Evolutionary conservation across 495 filamentous ascomycete species (phyloP), one percentile per base, ranked within the genome.

Genomic region (Aspergillus ostianus): DNA sequence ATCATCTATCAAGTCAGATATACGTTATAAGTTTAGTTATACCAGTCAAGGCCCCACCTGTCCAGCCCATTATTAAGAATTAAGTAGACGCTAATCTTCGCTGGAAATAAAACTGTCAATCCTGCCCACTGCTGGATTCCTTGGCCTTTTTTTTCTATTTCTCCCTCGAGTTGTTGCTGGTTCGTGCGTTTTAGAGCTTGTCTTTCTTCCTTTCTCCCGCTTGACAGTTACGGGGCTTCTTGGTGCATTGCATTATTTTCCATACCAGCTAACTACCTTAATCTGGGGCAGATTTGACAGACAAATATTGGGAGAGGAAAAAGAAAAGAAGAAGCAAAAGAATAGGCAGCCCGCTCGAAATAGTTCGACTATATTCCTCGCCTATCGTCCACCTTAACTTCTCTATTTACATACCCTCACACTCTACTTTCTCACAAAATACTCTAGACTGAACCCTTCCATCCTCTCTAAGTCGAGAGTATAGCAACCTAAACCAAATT

Each of bases 21-120:
- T 30, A 41, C 36, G 23, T 26, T 26, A 26, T 26, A 26, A 26
- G 23, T 26, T 26, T 26, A 26, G 30, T 32, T 12, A 7, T 32
- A 12, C 1, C 36, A 41, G 8, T 15, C 36, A 15, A 41, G 4
- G 55, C 55, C 55, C 55, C 55, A 56, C 55, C 53, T 56, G 7
- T 9, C 36, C 23, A 47, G 36, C n/a, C 18, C 27, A 56, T 50
- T 56, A 49, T 56, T 56, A 56, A 49, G 26, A 26, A 32, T 18
- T 36, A 49, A 48, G 23, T 10, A 45, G 23, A 20, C 54, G 47
- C 48, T 58, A 52, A 41, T 44, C 30, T 18, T 45, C 27, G 26
- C 15, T 17, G 29, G 30, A 53, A 59, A 59, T 47, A 59, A 59
- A 41, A 47, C 29, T 32, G 52, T 50, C 46, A 60, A 55, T 60